Conservation (phyloP, 805 yeast species). For the Wickerhamiella dianesei region DNA sequence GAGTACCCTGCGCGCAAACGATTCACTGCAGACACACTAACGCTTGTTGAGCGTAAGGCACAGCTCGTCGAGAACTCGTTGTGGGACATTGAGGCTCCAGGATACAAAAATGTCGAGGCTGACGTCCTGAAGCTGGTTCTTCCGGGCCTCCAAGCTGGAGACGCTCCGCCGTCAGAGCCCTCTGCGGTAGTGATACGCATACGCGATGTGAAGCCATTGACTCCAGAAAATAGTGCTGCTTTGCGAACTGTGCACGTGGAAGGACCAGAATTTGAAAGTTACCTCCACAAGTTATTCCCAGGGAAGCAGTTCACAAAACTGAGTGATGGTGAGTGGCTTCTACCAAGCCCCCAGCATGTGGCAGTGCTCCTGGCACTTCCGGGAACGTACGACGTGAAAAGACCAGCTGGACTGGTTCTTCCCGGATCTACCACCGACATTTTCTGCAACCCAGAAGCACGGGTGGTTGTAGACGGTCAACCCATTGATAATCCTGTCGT, state of each 20-base stretch:
- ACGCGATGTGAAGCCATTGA: not conserved
- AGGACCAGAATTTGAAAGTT: not conserved
- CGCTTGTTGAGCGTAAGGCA: not conserved
- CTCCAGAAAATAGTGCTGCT: not conserved
- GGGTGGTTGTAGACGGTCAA: not conserved
- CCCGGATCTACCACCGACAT: not conserved
- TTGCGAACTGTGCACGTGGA: not conserved
- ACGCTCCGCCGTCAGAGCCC: not conserved
- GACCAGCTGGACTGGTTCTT: slow-evolving; percentile 8
- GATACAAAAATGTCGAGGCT: not conserved
- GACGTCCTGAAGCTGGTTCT: not conserved
- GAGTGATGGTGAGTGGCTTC: not conserved
- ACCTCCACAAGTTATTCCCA: not conserved
- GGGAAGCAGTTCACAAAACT: not conserved
- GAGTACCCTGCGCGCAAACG: not conserved
- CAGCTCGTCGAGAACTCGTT: not conserved
- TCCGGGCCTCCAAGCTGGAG: not conserved
- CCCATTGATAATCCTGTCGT: not conserved
- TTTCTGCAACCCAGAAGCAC: slow-evolving; percentile 1
- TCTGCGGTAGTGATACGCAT: not conserved
- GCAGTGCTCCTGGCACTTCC: slow-evolving; percentile 8
- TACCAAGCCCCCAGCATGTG: slow-evolving; percentile 3
- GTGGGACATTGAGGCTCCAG: not conserved
- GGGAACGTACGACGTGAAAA: slow-evolving; percentile 1
- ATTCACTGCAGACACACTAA: not conserved